Conservation (phyloP, 768 basidiomycete genomes). For the Wakefieldia striispora region DNA sequence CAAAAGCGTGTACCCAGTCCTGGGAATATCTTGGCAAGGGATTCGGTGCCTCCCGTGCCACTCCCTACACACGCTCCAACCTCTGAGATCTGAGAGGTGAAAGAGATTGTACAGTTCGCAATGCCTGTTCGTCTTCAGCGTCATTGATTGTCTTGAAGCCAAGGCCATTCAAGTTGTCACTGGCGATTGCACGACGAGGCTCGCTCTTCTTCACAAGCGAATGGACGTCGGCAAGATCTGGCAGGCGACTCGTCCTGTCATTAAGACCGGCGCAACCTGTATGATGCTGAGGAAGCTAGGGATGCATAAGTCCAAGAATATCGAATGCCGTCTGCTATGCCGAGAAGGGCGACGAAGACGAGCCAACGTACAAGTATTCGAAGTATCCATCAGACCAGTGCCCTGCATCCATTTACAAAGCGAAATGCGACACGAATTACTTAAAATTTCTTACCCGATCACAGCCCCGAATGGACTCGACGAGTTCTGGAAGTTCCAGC, state of each 20-base stretch:
- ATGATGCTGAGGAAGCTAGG: conserved; percentile 98
- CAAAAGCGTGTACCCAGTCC: conserved; percentile 55
- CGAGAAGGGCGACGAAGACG: conserved; percentile 97
- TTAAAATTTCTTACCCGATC: conserved; percentile 68
- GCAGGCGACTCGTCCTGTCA: conserved; percentile 96
- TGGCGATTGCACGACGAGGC: conserved; percentile 87
- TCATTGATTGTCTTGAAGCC: conserved; percentile 93
- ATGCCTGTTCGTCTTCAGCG: conserved; percentile 84
- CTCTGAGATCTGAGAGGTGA: conserved; percentile 95
- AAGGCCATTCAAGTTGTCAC: conserved; percentile 90
- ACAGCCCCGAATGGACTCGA: conserved; percentile 97
- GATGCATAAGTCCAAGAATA: conserved; percentile 98
- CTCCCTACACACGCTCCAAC: conserved; percentile 93
- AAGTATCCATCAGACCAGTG: conserved; percentile 94
- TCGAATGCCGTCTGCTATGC: conserved; percentile 99
- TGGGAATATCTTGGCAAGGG: conserved; percentile 97
- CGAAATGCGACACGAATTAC: conserved; percentile 10
- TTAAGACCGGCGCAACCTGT: conserved; percentile 98
- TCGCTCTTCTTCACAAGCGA: conserved; percentile 84
- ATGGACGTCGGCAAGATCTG: conserved; percentile 93
- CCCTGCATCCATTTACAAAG: conserved; percentile 88
- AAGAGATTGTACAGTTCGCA: conserved; percentile 96
- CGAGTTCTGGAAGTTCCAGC: conserved; percentile 98
- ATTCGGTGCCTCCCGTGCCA: conserved; percentile 95
- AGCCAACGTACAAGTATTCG: too few relatives aligned